phyloP scores from a whole-genome alignment of 2,329 filamentous ascomycete species.

The Beauveria australis region DNA sequence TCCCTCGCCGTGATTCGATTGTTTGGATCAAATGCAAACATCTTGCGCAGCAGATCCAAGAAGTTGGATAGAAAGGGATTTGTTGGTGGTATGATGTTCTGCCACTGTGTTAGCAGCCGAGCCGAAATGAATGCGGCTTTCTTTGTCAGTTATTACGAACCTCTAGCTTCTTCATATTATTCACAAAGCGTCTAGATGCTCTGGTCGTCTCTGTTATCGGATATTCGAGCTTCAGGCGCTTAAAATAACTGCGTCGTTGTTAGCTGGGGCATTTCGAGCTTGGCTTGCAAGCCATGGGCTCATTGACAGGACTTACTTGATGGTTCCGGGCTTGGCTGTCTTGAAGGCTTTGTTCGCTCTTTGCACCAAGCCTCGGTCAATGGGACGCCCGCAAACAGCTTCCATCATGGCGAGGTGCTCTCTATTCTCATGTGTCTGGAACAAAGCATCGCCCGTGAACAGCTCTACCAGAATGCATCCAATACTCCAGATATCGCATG shows the following conservation, averaged over 20 bases:
- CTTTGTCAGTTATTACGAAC: not conserved
- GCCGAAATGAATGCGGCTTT: no score
- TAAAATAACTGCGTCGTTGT: conserved; percentile 4
- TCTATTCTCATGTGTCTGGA: conserved; percentile 65
- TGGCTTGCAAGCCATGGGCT: not conserved
- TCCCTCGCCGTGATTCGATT: conserved; percentile 52
- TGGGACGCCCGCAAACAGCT: conserved; percentile 51
- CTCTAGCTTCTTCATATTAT: conserved; percentile 9
- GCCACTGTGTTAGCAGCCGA: not conserved
- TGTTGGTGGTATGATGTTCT: conserved; percentile 46
- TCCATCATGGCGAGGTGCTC: conserved; percentile 74
- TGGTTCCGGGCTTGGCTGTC: not conserved
- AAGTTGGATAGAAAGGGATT: conserved; percentile 47
- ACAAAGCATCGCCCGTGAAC: conserved; percentile 62
- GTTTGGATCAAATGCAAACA: conserved; percentile 53
- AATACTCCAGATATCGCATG: conserved; percentile 68
- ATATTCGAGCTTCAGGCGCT: conserved; percentile 8
- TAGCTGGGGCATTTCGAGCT: not conserved
- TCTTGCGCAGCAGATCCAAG: conserved; percentile 49
- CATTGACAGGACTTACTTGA: not conserved
- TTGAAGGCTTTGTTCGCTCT: conserved; percentile 7
- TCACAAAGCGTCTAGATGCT: conserved; percentile 9
- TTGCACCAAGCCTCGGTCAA: conserved; percentile 26
- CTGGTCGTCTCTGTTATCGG: conserved; percentile 2
- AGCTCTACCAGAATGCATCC: conserved; percentile 66